phyloP scores from a whole-genome alignment of 2,329 filamentous ascomycete species.

The Alternaria sp. region DNA sequence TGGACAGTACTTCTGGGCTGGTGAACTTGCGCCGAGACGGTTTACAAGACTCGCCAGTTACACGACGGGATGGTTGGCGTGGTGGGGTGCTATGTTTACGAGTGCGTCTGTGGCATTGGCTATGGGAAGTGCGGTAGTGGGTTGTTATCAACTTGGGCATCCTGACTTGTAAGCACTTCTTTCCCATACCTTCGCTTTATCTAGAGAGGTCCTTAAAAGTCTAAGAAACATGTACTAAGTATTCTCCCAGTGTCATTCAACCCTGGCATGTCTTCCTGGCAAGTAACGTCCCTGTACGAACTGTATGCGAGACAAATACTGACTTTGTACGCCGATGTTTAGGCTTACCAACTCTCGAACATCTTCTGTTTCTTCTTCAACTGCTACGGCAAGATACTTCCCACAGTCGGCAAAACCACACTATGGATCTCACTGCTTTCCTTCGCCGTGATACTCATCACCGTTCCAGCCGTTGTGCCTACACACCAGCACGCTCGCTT shows the following conservation, averaged over 20 bases:
- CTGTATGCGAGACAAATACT: too few relatives aligned
- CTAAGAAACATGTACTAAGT: not conserved
- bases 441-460: constrained; percentile 59
- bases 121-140: constrained; percentile 58
- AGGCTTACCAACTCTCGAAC: constrained; percentile 56
- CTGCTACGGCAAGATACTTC: constrained; percentile 51
- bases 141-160: constrained; percentile 62
- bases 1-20: constrained; percentile 63
- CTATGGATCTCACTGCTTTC: constrained; percentile 59
- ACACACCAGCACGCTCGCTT: constrained; percentile 57
- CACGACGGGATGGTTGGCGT: constrained; percentile 61
- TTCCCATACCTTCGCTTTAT: not conserved
- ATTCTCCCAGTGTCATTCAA: constrained; percentile 36
- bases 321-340: too few relatives aligned
- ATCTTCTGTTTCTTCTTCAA: constrained; percentile 61
- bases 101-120: constrained; percentile 61
- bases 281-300: too few relatives aligned
- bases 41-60: constrained; percentile 58
- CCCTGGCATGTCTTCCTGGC: constrained; percentile 53
- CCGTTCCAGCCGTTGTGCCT: constrained; percentile 55
- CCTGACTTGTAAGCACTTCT: constrained; percentile 58
- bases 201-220: not conserved
- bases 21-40: constrained; percentile 56
- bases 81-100: constrained; percentile 64
- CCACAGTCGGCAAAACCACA: constrained; percentile 53